Conservation (phyloP, 2,329 filamentous ascomycete genomes). For the Ceratocystis colombiana region DNA sequence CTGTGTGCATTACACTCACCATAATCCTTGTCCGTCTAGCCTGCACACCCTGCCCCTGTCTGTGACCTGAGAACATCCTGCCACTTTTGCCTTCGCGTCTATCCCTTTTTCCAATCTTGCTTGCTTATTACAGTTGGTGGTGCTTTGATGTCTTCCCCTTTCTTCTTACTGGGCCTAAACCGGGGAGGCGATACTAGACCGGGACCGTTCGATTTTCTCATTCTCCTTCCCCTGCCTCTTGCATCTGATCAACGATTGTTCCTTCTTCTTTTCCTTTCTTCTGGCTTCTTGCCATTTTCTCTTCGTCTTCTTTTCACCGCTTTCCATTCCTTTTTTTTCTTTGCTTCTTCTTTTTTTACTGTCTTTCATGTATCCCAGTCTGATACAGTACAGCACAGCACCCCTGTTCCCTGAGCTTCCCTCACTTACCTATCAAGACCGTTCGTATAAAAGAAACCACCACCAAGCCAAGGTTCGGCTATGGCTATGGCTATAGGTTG, state of each 20-base stretch:
- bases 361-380: neutral
- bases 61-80: slow-evolving; percentile 2
- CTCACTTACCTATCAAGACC: neutral
- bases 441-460: neutral
- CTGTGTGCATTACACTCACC: neutral
- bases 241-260: neutral
- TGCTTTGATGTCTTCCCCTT: slow-evolving; percentile 15
- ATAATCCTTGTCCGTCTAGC: neutral
- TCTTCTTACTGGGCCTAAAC: neutral
- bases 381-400: neutral
- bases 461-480: neutral
- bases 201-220: neutral
- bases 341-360: neutral
- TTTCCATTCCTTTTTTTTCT: neutral
- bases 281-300: neutral
- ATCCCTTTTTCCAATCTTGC: neutral
- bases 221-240: neutral
- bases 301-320: neutral
- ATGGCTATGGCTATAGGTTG: neutral
- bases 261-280: neutral
- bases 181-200: neutral
- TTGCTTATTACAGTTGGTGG: neutral
- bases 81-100: neutral
- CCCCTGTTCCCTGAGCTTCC: neutral
- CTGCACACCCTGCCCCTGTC: neutral